Evolutionary conservation across 1,284 basidiomycete genomes (phyloP).

Genomic region (Caloboletus firmus): DNA sequence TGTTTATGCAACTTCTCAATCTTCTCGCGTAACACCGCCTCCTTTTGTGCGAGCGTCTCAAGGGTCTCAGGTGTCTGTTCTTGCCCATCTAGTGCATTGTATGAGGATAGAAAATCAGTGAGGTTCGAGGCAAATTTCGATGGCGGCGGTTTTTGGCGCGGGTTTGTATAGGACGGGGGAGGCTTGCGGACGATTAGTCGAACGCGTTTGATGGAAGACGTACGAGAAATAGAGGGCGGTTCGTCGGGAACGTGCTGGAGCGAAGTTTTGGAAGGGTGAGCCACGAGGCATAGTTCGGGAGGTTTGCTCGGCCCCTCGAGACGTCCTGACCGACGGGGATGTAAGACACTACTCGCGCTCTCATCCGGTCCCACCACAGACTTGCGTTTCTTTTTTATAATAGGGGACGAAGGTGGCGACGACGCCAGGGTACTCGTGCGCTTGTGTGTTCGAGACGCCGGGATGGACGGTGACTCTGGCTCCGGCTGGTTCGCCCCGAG

Average conservation of each 20-base stretch:
- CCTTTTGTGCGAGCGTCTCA: constrained; percentile 44
- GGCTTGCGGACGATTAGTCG: constrained; percentile 69
- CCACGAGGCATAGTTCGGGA: constrained; percentile 2
- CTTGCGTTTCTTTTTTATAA: constrained; percentile 28
- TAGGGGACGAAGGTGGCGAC: constrained; percentile 23
- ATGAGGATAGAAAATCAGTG: constrained; percentile 59
- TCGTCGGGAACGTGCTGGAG: not conserved
- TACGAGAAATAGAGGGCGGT: constrained; percentile 8
- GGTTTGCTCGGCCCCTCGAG: constrained; percentile 23
- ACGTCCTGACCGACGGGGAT: constrained; percentile 26
- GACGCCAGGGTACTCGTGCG: constrained; percentile 13
- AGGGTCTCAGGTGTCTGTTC: constrained; percentile 48
- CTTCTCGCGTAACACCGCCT: constrained; percentile 54
- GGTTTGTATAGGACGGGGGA: constrained; percentile 61
- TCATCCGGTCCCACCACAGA: constrained; percentile 13
- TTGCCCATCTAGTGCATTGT: constrained; percentile 48
- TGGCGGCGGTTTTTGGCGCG: constrained; percentile 59
- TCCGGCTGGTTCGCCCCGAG: constrained; percentile 7
- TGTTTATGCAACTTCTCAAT: constrained; percentile 48
- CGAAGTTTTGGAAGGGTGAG: not conserved
- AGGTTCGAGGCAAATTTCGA: constrained; percentile 57
- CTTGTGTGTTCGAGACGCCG: constrained; percentile 14
- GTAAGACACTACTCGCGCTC: not conserved
- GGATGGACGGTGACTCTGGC: constrained; percentile 11
- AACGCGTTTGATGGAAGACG: constrained; percentile 54